phyloP scores from a whole-genome alignment of 768 basidiomycete species.

The Exidia glandulosa region DNA sequence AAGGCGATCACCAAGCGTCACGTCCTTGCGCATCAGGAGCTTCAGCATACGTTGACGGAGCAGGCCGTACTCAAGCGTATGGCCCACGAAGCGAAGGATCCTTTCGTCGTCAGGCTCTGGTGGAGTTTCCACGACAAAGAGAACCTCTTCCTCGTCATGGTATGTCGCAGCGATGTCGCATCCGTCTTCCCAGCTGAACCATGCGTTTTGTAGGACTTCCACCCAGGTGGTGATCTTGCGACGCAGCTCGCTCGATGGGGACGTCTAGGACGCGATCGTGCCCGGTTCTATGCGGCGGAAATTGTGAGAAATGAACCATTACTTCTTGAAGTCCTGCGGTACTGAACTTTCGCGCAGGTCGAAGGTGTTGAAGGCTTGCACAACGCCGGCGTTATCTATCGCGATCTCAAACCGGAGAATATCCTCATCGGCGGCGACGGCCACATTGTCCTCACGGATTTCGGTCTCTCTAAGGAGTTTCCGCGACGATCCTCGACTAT shows the following conservation, averaged over 20 bases:
- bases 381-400: conserved; percentile 89
- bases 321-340: not conserved
- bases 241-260: conserved; percentile 97
- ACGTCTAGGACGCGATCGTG: conserved; percentile 82
- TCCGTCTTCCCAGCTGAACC: not conserved
- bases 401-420: conserved; percentile 95
- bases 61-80: conserved; percentile 91
- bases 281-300: conserved; percentile 94
- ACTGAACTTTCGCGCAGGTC: conserved; percentile 18
- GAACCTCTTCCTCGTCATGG: conserved; percentile 94
- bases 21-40: conserved; percentile 91
- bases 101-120: conserved; percentile 92
- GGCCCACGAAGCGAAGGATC: conserved; percentile 70
- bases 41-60: conserved; percentile 93
- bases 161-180: conserved; percentile 21
- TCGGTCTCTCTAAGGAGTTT: conserved; percentile 90
- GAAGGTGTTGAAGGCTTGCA: conserved; percentile 95
- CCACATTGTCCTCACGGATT: conserved; percentile 95
- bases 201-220: conserved; percentile 59
- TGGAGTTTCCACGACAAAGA: conserved; percentile 98
- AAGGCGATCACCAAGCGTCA: conserved; percentile 98
- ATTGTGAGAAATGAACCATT: conserved; percentile 34
- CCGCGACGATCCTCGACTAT: conserved; percentile 34
- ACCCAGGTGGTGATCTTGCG: conserved; percentile 91
- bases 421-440: conserved; percentile 90